Percentiles rank a stretch among this genome's conserved stretches.
Evolutionary conservation across 2,329 filamentous ascomycete genomes (phyloP).

Genomic region (Graphiopsis chlorocephala): DNA sequence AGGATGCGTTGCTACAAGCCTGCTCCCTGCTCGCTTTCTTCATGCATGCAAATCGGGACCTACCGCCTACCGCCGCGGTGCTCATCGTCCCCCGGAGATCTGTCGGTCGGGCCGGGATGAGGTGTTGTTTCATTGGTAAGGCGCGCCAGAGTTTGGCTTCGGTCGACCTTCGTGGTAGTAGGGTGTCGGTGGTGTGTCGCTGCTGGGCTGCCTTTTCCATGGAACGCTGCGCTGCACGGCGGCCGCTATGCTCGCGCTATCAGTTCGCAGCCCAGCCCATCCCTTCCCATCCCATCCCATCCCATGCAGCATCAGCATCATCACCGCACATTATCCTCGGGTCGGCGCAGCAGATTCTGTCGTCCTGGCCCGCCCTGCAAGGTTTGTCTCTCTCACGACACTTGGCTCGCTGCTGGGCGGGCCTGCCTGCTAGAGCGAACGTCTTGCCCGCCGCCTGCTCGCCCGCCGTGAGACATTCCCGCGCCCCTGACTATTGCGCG

Average conservation of each 20-base stretch:
- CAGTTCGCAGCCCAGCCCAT: neutral
- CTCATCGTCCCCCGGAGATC: neutral
- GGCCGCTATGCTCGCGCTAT: neutral
- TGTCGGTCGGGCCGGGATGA: neutral
- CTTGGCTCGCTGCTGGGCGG: neutral
- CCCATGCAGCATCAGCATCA: neutral
- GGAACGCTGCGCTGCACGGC: neutral
- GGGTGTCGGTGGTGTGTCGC: neutral
- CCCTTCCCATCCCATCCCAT: too few species aligned
- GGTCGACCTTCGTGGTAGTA: neutral
- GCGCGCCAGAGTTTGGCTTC: neutral
- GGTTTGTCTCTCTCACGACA: neutral
- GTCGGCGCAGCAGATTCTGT: neutral
- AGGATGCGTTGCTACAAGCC: neutral
- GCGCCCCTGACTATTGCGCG: neutral
- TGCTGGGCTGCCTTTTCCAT: neutral
- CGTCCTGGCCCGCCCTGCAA: neutral
- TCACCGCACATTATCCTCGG: neutral
- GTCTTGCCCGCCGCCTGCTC: neutral
- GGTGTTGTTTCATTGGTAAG: neutral
- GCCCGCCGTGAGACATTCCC: constrained; percentile 2
- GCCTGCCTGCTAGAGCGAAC: neutral
- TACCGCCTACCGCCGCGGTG: neutral
- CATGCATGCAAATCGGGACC: neutral
- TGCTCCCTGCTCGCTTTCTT: neutral